Conservation (phyloP, 2,329 filamentous ascomycete genomes). For the Neonectria neomacrospora region DNA sequence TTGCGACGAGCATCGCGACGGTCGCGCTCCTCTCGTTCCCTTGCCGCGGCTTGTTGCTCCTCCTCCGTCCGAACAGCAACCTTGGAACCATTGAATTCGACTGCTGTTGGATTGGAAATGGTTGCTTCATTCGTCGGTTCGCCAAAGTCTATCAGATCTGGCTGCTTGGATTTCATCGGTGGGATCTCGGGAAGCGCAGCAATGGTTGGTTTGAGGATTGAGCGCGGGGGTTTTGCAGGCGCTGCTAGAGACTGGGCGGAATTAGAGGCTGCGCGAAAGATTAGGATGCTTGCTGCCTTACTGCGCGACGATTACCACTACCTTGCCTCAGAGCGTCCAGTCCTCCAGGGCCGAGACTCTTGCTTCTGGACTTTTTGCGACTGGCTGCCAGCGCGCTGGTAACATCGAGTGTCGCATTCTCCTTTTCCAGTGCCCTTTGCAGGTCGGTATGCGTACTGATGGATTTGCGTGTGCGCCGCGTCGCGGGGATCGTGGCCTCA, state of each 20-base stretch:
- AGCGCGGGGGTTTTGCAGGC: constrained; percentile 65
- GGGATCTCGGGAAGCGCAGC: constrained; percentile 74
- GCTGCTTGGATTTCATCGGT: constrained; percentile 62
- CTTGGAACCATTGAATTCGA: constrained; percentile 59
- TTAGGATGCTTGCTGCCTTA: constrained; percentile 54
- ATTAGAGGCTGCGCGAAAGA: constrained; percentile 29
- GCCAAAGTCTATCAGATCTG: constrained; percentile 35
- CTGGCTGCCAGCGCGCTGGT: constrained; percentile 63
- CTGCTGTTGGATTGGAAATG: constrained; percentile 30
- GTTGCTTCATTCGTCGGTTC: constrained; percentile 25
- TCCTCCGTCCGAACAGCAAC: constrained; percentile 76
- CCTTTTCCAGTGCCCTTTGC: constrained; percentile 72
- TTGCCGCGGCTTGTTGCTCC: constrained; percentile 75
- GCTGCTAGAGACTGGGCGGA: constrained; percentile 64
- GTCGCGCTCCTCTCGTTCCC: constrained; percentile 77
- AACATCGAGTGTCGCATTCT: constrained; percentile 79
- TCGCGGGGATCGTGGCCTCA: constrained; percentile 64
- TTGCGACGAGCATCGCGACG: constrained; percentile 90
- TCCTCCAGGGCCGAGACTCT: constrained; percentile 94
- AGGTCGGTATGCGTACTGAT: constrained; percentile 68
- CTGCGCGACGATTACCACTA: constrained; percentile 82
- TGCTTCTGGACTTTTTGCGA: constrained; percentile 84
- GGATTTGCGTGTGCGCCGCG: constrained; percentile 75
- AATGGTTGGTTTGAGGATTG: constrained; percentile 85
- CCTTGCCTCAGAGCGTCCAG: constrained; percentile 82